These are phyloP conservation scores for Teunomyces barrocoloradensis DNA, from an alignment of 805 yeast genomes.

Conservation along the genomic window DNA sequence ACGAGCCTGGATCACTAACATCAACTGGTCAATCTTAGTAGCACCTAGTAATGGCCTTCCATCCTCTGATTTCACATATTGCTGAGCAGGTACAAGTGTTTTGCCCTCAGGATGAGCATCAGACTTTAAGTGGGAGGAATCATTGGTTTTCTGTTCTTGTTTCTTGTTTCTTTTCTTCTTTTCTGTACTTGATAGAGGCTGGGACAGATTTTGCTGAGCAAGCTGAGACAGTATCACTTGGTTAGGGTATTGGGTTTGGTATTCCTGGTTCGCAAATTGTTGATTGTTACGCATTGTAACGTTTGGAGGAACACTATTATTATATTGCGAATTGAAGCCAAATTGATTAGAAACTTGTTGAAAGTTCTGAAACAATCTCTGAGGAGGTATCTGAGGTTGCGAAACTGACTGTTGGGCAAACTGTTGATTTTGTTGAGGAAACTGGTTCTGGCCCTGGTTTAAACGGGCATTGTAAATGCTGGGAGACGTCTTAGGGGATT, in stretches of 20 bases:
- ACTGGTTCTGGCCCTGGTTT: constrained; percentile 8
- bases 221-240: constrained; percentile 5
- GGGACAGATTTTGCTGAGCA: constrained; percentile 15
- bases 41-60: constrained; percentile 76
- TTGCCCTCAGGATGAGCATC: constrained; percentile 11
- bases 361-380: constrained; percentile 2
- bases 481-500: constrained; percentile 41
- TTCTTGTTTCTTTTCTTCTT: constrained; percentile 2
- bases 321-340: neutral
- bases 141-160: neutral
- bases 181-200: neutral
- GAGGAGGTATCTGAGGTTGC: constrained; percentile 3
- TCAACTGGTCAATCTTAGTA: constrained; percentile 85
- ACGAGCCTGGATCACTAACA: constrained; percentile 88
- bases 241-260: constrained; percentile 5
- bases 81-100: constrained; percentile 45
- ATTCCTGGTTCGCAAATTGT: neutral
- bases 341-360: constrained; percentile 8
- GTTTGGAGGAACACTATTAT: constrained; percentile 11
- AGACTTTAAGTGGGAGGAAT: neutral
- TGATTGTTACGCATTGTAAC: constrained; percentile 9
- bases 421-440: constrained; percentile 7
- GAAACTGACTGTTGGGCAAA: constrained; percentile 4
- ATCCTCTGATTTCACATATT: constrained; percentile 51
- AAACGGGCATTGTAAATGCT: constrained; percentile 11